Conservation (phyloP, 1,139 yeast species). For the Diutina pseudorugosa region DNA sequence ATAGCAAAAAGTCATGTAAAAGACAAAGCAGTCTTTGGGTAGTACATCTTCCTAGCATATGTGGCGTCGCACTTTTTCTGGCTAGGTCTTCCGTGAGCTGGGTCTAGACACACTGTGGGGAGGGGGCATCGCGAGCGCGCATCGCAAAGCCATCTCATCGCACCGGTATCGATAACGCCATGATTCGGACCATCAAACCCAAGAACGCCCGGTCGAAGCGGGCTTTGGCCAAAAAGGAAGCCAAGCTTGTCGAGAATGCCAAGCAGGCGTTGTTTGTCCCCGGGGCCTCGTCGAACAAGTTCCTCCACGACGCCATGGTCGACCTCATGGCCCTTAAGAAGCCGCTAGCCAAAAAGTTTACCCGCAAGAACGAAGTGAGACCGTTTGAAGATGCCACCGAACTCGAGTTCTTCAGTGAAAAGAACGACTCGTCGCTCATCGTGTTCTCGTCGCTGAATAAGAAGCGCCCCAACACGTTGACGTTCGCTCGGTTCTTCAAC, state of each 20-base stretch:
- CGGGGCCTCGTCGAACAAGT: constrained; percentile 69
- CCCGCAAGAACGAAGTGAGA: constrained; percentile 75
- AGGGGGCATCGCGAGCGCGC: not conserved
- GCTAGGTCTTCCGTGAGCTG: too few relatives aligned
- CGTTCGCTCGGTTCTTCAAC: constrained; percentile 82
- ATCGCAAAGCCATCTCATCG: not conserved
- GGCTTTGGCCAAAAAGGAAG: constrained; percentile 79
- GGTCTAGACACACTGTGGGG: too few relatives aligned
- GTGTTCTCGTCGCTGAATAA: constrained; percentile 79
- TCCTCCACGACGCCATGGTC: constrained; percentile 79
- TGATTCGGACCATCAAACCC: constrained; percentile 30
- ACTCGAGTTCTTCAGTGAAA: constrained; percentile 85
- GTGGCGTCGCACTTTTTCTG: too few relatives aligned
- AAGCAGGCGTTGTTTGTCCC: constrained; percentile 88
- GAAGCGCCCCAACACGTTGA: constrained; percentile 86
- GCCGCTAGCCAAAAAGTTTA: constrained; percentile 80
- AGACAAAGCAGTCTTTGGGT: too few relatives aligned
- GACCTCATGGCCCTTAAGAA: constrained; percentile 87
- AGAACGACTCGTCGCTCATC: constrained; percentile 79
- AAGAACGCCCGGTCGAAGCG: constrained; percentile 95
- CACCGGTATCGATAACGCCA: not conserved
- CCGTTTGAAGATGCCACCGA: constrained; percentile 90
- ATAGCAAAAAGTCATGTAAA: too few relatives aligned
- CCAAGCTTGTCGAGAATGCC: constrained; percentile 81
- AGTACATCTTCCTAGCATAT: too few relatives aligned